Percentiles rank a stretch among this genome's conserved stretches.
Evolutionary conservation across 345 rosid species (phyloP).

Genomic region (Carallia brachiata): DNA sequence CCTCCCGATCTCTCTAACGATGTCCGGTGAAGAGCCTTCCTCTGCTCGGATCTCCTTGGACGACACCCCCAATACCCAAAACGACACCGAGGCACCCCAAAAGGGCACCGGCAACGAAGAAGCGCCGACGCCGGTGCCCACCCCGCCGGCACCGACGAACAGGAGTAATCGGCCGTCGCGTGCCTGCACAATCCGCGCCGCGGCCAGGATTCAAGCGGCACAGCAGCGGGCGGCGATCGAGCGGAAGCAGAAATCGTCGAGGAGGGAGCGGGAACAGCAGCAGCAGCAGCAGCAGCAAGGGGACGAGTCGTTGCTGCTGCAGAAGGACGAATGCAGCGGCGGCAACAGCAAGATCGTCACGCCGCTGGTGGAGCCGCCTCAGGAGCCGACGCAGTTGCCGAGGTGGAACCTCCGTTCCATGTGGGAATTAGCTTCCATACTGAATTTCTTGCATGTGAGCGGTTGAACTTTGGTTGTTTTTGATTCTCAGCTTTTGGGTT

Average conservation of each 20-base stretch:
- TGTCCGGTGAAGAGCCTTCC: conserved; percentile 49
- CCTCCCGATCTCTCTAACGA: conserved; percentile 48
- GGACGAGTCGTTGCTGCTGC: conserved; percentile 31
- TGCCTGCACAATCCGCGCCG: conserved; percentile 86
- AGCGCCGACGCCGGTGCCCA: conserved; percentile 20
- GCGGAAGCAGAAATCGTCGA: conserved; percentile 55
- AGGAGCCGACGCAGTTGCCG: conserved; percentile 72
- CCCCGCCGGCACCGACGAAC: conserved; percentile 18
- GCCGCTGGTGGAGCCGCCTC: conserved; percentile 65
- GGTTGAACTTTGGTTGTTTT: conserved; percentile 12
- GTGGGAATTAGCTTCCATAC: conserved; percentile 97
- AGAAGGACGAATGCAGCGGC: conserved; percentile 50
- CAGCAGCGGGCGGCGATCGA: conserved; percentile 50
- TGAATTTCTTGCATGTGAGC: conserved; percentile 96
- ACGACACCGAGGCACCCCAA: conserved; percentile 20
- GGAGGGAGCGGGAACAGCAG: conserved; percentile 38
- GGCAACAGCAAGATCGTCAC: conserved; percentile 64
- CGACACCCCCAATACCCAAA: conserved; percentile 28
- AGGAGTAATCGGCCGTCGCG: conserved; percentile 90
- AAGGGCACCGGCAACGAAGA: conserved; percentile 14
- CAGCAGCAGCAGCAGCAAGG: conserved; percentile 32
- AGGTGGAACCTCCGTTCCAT: conserved; percentile 95
- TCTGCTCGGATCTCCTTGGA: conserved; percentile 36
- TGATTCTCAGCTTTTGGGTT: conserved; percentile 8
- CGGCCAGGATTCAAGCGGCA: conserved; percentile 70